These are phyloP conservation scores for Wickerhamiella lipophila DNA, from an alignment of 805 yeast genomes.

Conservation along the genomic window DNA sequence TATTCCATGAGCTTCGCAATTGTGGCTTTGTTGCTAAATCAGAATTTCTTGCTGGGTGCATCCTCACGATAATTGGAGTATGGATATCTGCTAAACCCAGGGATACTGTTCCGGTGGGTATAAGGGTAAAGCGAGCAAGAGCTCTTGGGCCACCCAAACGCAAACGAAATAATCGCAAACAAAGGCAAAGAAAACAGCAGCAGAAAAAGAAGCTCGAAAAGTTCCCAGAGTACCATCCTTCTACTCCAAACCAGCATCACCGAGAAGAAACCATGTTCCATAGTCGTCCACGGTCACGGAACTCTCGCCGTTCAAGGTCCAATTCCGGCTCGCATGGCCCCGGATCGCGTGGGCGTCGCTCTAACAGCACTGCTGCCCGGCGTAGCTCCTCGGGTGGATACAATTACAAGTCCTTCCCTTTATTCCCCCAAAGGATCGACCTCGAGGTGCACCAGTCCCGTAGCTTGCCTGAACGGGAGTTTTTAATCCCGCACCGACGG, in stretches of 20 bases:
- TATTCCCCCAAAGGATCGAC: background rate
- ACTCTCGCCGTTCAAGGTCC: background rate
- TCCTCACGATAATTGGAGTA: slow-evolving; percentile 33
- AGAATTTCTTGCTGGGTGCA: slow-evolving; percentile 29
- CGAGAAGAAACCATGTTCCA: background rate
- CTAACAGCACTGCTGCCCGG: background rate
- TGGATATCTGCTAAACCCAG: slow-evolving; percentile 24
- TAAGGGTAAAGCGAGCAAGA: background rate
- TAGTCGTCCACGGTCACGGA: background rate
- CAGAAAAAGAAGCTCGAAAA: background rate
- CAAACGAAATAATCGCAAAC: background rate
- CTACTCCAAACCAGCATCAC: background rate
- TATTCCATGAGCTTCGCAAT: slow-evolving; percentile 33
- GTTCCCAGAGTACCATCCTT: background rate
- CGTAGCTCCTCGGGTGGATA: background rate
- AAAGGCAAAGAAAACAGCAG: background rate
- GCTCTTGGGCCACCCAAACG: background rate
- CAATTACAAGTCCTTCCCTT: background rate
- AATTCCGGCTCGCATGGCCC: background rate
- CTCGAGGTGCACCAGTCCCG: background rate
- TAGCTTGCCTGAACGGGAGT: background rate
- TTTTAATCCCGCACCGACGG: background rate
- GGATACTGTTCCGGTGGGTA: slow-evolving; percentile 8
- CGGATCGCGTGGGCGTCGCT: background rate
- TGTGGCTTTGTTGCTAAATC: slow-evolving; percentile 20